phyloP scores from a whole-genome alignment of 805 yeast genomes.

The Torulaspora maleeae region DNA sequence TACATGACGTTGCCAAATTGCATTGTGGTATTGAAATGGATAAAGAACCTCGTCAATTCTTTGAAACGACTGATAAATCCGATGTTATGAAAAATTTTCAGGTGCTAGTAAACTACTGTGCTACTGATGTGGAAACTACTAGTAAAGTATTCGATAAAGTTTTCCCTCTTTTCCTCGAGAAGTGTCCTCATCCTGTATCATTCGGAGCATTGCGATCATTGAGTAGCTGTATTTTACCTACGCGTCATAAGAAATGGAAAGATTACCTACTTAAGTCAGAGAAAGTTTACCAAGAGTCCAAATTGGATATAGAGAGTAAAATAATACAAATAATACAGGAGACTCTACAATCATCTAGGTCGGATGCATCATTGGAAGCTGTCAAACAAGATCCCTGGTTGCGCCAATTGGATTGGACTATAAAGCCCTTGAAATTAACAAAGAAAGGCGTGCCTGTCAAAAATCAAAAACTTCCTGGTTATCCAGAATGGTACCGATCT shows the following conservation, averaged over 20 bases:
- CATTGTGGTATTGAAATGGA: slow-evolving; percentile 68
- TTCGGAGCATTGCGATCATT: slow-evolving; percentile 79
- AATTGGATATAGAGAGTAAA: slow-evolving; percentile 51
- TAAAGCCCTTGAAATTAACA: slow-evolving; percentile 53
- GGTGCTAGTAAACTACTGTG: slow-evolving; percentile 71
- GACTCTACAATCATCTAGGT: slow-evolving; percentile 44
- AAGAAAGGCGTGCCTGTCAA: slow-evolving; percentile 67
- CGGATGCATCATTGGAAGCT: slow-evolving; percentile 33
- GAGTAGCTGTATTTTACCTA: slow-evolving; percentile 73
- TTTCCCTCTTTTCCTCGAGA: slow-evolving; percentile 59
- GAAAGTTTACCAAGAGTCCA: slow-evolving; percentile 53
- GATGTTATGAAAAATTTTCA: slow-evolving; percentile 55
- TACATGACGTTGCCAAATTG: slow-evolving; percentile 71
- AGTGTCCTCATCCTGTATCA: slow-evolving; percentile 91
- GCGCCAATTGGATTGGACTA: slow-evolving; percentile 82
- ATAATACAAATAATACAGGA: slow-evolving; percentile 57
- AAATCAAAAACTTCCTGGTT: slow-evolving; percentile 79
- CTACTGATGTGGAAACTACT: slow-evolving; percentile 76
- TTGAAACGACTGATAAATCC: slow-evolving; percentile 50
- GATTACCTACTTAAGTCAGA: slow-evolving; percentile 69
- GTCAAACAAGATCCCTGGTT: slow-evolving; percentile 76
- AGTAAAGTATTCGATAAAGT: slow-evolving; percentile 61
- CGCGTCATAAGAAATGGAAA: slow-evolving; percentile 63
- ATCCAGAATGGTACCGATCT: slow-evolving; percentile 88
- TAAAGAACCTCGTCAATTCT: slow-evolving; percentile 63